Percentiles rank a stretch among this genome's conserved stretches.
phyloP scores from a whole-genome alignment of 345 rosid genomes.

The Stellera chamaejasme region DNA sequence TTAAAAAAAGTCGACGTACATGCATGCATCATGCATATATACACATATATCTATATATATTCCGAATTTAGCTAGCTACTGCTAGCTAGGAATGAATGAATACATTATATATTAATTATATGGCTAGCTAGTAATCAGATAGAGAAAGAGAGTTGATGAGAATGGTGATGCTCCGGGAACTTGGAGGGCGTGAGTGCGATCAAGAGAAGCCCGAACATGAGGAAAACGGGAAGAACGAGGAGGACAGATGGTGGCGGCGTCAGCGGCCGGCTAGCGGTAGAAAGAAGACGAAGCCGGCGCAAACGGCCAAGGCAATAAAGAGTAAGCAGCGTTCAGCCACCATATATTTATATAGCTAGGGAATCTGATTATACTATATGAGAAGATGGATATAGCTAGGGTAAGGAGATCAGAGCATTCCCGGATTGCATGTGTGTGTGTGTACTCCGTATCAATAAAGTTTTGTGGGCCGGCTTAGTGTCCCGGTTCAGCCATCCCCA shows the following conservation, averaged over 20 bases:
- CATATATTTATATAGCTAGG: too few relatives aligned
- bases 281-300: constrained; percentile 5
- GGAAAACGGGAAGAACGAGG: background rate
- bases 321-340: background rate
- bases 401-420: too few relatives aligned
- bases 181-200: constrained; percentile 3
- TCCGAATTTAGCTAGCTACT: background rate
- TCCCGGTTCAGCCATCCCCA: too few relatives aligned
- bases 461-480: too few relatives aligned
- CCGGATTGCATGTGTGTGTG: too few relatives aligned
- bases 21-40: too few relatives aligned
- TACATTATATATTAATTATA: too few relatives aligned
- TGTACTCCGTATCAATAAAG: too few relatives aligned
- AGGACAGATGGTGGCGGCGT: constrained; percentile 6
- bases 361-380: too few relatives aligned
- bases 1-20: background rate
- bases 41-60: too few relatives aligned
- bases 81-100: background rate
- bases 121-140: background rate
- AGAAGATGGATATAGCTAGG: too few relatives aligned
- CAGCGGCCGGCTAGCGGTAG: constrained; percentile 12
- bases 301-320: background rate
- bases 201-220: constrained; percentile 7
- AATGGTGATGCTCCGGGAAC: background rate
- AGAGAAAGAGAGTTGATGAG: too few relatives aligned